phyloP scores from a whole-genome alignment of 75 land plant species.

The Sequoiadendron giganteum region DNA sequence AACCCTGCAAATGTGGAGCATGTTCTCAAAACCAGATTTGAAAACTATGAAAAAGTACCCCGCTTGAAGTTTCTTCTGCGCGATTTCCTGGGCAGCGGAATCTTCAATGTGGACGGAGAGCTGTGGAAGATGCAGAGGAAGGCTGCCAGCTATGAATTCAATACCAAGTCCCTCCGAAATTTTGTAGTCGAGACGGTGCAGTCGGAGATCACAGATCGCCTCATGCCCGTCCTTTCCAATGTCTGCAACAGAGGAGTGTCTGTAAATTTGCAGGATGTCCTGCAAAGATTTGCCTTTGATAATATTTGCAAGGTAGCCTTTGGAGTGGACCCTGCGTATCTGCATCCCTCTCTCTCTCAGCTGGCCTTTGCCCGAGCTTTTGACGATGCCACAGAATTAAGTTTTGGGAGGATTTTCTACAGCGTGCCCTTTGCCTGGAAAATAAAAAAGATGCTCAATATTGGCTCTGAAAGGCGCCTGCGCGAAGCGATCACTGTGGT shows the following conservation, averaged over 20 bases:
- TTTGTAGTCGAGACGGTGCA: conserved; percentile 24
- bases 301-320: conserved; percentile 22
- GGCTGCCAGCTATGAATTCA: too few species aligned
- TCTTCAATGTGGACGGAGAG: background rate
- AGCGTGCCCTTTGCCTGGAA: background rate
- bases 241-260: background rate
- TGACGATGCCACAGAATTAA: background rate
- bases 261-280: conserved; percentile 21
- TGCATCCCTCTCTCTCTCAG: background rate
- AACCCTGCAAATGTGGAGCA: conserved; percentile 32
- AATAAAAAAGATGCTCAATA: background rate
- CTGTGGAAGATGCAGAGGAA: too few species aligned
- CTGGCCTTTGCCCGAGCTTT: background rate
- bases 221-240: conserved; percentile 16
- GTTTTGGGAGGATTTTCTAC: background rate
- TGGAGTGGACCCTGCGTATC: conserved; percentile 16
- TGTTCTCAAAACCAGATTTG: conserved; percentile 27
- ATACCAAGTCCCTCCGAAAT: conserved; percentile 6
- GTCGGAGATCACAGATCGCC: conserved; percentile 11
- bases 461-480: background rate
- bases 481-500: conserved; percentile 12
- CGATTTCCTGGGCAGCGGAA: conserved; percentile 31
- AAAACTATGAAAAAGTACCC: conserved; percentile 21
- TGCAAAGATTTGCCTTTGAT: conserved; percentile 6
- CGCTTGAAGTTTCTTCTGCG: background rate